Evolutionary conservation across 192 early-diverging fungal genomes (phyloP).

Genomic region (Coemansia aciculifera): DNA sequence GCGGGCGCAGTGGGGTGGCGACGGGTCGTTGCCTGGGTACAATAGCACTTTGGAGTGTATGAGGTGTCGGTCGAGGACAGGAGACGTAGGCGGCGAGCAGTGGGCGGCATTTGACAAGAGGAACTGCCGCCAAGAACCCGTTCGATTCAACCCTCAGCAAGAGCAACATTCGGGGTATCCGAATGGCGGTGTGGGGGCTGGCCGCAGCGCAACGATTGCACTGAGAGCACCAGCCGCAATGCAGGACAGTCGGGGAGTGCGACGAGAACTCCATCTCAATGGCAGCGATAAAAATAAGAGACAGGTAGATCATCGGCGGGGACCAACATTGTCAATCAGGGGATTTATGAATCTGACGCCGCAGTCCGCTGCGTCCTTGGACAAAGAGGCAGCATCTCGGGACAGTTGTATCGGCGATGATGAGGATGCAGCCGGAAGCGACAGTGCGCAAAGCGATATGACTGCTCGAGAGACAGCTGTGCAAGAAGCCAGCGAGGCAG

Average conservation of each 20-base stretch:
- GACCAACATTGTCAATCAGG: conserved; percentile 17
- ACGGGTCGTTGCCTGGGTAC: not conserved
- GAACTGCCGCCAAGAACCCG: conserved; percentile 12
- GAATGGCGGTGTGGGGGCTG: not conserved
- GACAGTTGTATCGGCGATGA: not conserved
- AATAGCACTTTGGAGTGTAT: not conserved
- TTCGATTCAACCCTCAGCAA: conserved; percentile 28
- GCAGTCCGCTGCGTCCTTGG: not conserved
- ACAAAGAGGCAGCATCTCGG: not conserved
- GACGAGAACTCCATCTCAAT: not conserved
- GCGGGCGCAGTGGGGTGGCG: not conserved
- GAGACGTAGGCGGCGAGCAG: not conserved
- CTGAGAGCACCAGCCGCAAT: conserved; percentile 13
- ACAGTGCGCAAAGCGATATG: conserved; percentile 8
- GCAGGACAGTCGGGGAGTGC: not conserved
- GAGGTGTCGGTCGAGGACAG: not conserved
- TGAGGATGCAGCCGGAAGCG: not conserved
- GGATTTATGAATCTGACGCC: conserved; percentile 16
- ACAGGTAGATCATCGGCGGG: conserved; percentile 2
- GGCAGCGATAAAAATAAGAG: not conserved
- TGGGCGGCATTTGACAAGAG: not conserved
- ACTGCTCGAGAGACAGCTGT: not conserved
- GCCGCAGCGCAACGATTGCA: conserved; percentile 20
- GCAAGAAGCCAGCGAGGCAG: not conserved
- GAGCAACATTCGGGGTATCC: not conserved